Evolutionary conservation across 2,329 filamentous ascomycete genomes (phyloP).

Genomic region (Trichoderma koningii): DNA sequence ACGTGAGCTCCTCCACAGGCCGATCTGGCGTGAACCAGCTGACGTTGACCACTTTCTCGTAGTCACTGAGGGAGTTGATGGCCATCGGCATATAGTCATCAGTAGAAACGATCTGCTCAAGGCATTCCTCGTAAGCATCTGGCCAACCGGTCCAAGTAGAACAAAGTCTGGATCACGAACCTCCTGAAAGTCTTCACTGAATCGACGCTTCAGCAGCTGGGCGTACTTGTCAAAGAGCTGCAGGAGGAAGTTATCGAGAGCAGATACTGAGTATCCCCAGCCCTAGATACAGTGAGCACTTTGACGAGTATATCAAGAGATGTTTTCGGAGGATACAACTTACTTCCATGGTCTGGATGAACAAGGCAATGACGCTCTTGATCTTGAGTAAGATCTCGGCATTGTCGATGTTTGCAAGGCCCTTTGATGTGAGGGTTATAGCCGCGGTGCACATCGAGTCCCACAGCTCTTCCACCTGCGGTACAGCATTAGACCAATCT

Average conservation of each 20-base stretch:
- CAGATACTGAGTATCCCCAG: slow-evolving; percentile 83
- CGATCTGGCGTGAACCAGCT: slow-evolving; percentile 94
- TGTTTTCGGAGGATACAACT: slow-evolving; percentile 32
- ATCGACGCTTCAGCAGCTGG: slow-evolving; percentile 83
- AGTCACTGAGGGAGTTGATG: slow-evolving; percentile 86
- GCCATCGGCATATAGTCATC: slow-evolving; percentile 99
- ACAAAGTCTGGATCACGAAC: slow-evolving; percentile 44
- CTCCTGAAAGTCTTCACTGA: slow-evolving; percentile 95
- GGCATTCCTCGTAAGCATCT: neutral
- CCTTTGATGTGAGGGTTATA: slow-evolving; percentile 77
- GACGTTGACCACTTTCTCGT: slow-evolving; percentile 92
- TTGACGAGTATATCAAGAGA: neutral
- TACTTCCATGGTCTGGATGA: slow-evolving; percentile 98
- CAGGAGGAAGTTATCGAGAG: slow-evolving; percentile 83
- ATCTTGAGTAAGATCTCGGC: slow-evolving; percentile 91
- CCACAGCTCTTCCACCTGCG: slow-evolving; percentile 92
- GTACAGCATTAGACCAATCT: slow-evolving; percentile 14
- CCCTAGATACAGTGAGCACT: slow-evolving; percentile 63
- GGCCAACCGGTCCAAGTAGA: neutral
- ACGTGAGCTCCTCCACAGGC: slow-evolving; percentile 72
- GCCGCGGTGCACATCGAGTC: slow-evolving; percentile 94
- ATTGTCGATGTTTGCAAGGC: slow-evolving; percentile 77
- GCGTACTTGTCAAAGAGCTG: slow-evolving; percentile 92
- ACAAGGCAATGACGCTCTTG: slow-evolving; percentile 88
- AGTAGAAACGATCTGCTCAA: slow-evolving; percentile 67